These are phyloP conservation scores for Xylaria sp. DNA, from an alignment of 2,329 filamentous ascomycete genomes.

Conservation along the genomic window DNA sequence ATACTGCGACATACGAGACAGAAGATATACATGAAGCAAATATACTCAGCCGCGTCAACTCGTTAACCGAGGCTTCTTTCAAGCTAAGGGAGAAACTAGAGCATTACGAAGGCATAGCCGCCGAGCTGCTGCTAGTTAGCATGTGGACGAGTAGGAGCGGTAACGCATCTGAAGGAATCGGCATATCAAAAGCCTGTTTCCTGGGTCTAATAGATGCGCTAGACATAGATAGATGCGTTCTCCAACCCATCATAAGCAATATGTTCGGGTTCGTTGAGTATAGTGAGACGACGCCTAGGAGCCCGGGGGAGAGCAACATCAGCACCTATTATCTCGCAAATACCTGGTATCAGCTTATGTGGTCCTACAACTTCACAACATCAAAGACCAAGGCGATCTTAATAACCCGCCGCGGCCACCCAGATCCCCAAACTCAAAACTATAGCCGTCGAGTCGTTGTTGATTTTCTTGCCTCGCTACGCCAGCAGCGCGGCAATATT, in stretches of 20 bases:
- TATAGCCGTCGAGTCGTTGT: neutral
- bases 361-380: constrained; percentile 12
- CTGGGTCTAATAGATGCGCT: constrained; percentile 6
- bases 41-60: constrained; percentile 1
- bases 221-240: constrained; percentile 12
- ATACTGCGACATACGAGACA: constrained; percentile 6
- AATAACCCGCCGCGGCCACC: neutral
- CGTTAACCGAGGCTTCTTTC: neutral
- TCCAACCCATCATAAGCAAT: constrained; percentile 9
- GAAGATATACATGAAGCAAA: constrained; percentile 1
- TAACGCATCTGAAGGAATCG: neutral
- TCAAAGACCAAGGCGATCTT: constrained; percentile 9
- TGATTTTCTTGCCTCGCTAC: constrained; percentile 1
- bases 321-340: constrained; percentile 12
- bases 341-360: constrained; percentile 2
- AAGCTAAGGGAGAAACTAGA: neutral
- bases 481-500: neutral
- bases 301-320: neutral
- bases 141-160: constrained; percentile 14
- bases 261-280: constrained; percentile 14
- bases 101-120: neutral
- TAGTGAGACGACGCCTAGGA: neutral
- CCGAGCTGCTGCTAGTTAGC: constrained; percentile 14
- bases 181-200: constrained; percentile 8
- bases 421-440: neutral